phyloP scores from a whole-genome alignment of 805 yeast genomes.

The Tetrapisispora fleetii region DNA sequence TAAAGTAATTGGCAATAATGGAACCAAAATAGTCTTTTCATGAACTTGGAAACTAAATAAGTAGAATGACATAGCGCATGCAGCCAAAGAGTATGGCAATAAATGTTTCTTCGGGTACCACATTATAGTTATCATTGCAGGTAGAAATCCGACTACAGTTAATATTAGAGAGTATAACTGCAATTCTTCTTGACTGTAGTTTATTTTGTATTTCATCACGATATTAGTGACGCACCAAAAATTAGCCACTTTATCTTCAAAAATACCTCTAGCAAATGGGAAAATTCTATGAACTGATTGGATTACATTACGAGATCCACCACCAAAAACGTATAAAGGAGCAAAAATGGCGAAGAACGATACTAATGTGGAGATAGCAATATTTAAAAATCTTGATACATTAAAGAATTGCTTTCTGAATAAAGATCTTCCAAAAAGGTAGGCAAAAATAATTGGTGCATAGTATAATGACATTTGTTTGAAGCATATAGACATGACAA shows the following conservation, averaged over 20 bases:
- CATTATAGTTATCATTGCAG: conserved; percentile 44
- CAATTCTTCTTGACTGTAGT: conserved; percentile 47
- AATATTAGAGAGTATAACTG: conserved; percentile 46
- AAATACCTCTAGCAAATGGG: conserved; percentile 87
- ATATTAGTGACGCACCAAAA: conserved; percentile 94
- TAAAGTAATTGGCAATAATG: conserved; percentile 75
- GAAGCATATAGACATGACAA: conserved; percentile 68
- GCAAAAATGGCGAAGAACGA: conserved; percentile 43
- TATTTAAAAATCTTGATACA: conserved; percentile 45
- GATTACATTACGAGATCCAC: conserved; percentile 27
- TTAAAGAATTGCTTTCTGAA: conserved; percentile 35
- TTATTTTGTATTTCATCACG: conserved; percentile 54
- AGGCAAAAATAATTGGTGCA: conserved; percentile 80
- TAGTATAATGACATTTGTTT: conserved; percentile 95
- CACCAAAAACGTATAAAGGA: conserved; percentile 50
- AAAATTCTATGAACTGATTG: conserved; percentile 68
- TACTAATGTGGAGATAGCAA: conserved; percentile 53
- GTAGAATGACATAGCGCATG: conserved; percentile 79
- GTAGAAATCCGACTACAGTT: conserved; percentile 46
- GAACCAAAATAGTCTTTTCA: conserved; percentile 83
- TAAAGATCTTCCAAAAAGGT: conserved; percentile 48
- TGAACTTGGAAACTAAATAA: conserved; percentile 93
- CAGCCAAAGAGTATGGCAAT: conserved; percentile 64
- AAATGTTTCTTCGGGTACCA: conserved; percentile 42
- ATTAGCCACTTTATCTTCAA: conserved; percentile 95